phyloP scores from a whole-genome alignment of 176 grass and related monocot genomes.

The Alloteropsis semialata region DNA sequence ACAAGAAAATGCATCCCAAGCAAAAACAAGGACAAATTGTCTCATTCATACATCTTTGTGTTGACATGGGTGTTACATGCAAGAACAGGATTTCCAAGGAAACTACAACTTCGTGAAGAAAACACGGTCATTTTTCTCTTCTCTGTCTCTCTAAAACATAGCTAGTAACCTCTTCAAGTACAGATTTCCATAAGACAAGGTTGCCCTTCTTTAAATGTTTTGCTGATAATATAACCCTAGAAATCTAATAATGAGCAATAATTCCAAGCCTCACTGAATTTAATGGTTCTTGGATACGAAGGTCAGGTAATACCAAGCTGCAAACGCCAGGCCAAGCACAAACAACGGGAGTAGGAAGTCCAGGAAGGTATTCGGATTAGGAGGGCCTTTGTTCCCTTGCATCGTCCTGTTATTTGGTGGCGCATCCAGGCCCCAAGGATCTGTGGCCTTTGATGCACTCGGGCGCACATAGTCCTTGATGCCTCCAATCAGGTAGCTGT shows the following conservation, averaged over 20 bases:
- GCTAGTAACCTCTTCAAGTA: neutral
- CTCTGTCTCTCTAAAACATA: conserved; percentile 9
- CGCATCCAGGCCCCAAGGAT: neutral
- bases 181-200: neutral
- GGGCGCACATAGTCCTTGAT: conserved; percentile 42
- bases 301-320: conserved; percentile 78
- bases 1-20: neutral
- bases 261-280: neutral
- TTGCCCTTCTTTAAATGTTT: neutral
- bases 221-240: neutral
- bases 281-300: conserved; percentile 41
- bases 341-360: conserved; percentile 67
- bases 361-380: conserved; percentile 50
- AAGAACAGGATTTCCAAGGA: neutral
- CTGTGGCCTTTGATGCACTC: conserved; percentile 1
- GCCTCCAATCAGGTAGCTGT: conserved; percentile 56
- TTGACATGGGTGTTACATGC: neutral
- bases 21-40: neutral
- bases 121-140: neutral
- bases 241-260: neutral
- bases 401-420: conserved; percentile 8
- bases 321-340: conserved; percentile 59
- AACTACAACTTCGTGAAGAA: neutral
- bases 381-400: conserved; percentile 38
- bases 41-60: conserved; percentile 19